phyloP scores from a whole-genome alignment of 164 flowering plant genomes.

The Vitis rupestris region DNA sequence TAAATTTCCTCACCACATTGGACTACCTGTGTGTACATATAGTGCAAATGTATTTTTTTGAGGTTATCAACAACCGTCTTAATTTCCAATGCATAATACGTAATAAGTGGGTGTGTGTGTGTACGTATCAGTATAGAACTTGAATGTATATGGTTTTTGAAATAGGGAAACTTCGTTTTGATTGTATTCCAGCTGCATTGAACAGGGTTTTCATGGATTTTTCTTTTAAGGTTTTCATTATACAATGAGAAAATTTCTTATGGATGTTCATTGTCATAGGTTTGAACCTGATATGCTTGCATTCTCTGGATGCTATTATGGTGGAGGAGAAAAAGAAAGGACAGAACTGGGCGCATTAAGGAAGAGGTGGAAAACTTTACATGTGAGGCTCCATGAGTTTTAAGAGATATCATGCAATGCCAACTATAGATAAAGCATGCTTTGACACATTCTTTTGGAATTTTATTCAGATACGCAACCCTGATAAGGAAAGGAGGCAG shows the following conservation, averaged over 20 bases:
- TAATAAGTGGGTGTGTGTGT: no score
- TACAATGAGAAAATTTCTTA: no score
- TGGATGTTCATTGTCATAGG: conserved; percentile 34
- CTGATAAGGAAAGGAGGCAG: conserved; percentile 83
- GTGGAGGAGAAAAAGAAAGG: conserved; percentile 92
- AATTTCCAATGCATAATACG: no score
- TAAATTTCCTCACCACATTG: neutral
- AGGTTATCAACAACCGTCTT: no score
- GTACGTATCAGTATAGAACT: no score
- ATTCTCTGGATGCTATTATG: conserved; percentile 96
- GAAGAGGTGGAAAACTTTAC: conserved; percentile 94
- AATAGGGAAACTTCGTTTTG: no score
- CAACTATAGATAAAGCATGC: neutral
- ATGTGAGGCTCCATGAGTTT: conserved; percentile 40
- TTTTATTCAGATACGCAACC: conserved; percentile 58
- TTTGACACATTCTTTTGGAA: neutral
- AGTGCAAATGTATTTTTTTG: no score
- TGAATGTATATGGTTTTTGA: no score
- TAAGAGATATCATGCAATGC: neutral
- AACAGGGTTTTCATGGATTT: no score
- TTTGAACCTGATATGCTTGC: conserved; percentile 99
- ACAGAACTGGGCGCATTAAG: conserved; percentile 75
- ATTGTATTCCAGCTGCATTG: no score
- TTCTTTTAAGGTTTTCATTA: no score
- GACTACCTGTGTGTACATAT: no score